Base-by-base conservation (phyloP, 306 rosid species). In the Castanopsis chinensis region DNA sequence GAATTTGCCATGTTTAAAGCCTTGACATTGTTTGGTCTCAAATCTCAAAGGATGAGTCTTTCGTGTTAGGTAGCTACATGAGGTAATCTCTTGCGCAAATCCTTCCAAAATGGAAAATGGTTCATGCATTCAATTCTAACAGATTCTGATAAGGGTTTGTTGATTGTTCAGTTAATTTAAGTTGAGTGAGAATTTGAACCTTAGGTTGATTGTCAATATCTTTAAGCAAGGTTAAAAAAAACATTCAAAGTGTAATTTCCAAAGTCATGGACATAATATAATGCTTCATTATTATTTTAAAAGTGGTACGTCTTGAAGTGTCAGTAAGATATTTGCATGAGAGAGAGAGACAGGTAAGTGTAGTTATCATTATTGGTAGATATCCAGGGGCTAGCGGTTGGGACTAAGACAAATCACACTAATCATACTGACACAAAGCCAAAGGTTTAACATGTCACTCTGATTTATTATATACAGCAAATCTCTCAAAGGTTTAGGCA, bases 11-110 rank as follows among this genome's bases (percentile, higher is more conserved):
- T 30, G 71, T 32, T 60, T 60, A 11, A 27, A 60, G 17, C 19
- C 15, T 23, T 10, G 53, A 49, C 53, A 12, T 49, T 17, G 53
- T 49, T 41, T 27, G 12, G 25, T 59, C 32, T 59, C 28, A 10
- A 59, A 10, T 3, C 27, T 59, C 21, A 14, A 28, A 63, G 69
- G 20, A 58, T 41, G 11, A 49, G 19, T 67, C 8, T 17, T 56
- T 7, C 21, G 45, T 68, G 79, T 81, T 78, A 67, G 78, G 89
- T 78, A 74, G 79, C 5, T 21, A 68, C 30, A 55, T 79, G 81
- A 81, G 79, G 79, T 70, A 79, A 59, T 25, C n/a, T 5, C 25
- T 28, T 81, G 28, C 20, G 72, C 70, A 74, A 79, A 71, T 77
- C n/a, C 53, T 12, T 69, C 69, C 63, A 83, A 43, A 52, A 70